Percentiles rank a stretch among this genome's conserved stretches.
phyloP scores from a whole-genome alignment of 108 stramenopile genomes.

The Nitzschia sp. region DNA sequence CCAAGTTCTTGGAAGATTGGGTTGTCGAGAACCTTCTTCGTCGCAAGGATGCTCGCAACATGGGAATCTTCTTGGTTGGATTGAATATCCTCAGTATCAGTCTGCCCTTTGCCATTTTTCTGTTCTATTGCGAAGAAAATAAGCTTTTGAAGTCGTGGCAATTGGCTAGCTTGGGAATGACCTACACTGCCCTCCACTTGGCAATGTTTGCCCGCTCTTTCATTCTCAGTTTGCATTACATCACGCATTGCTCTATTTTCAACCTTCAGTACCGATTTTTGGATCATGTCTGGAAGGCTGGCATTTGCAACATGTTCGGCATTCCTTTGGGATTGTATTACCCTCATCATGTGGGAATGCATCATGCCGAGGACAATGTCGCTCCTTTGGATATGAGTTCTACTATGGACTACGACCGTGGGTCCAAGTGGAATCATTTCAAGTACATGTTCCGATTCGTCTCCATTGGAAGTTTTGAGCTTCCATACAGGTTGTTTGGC shows the following conservation, averaged over 20 bases:
- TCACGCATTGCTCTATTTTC: slow-evolving; percentile 22
- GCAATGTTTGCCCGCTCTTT: slow-evolving; percentile 11
- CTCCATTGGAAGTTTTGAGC: slow-evolving; percentile 1
- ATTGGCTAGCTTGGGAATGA: slow-evolving; percentile 8
- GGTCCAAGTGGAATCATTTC: slow-evolving; percentile 26
- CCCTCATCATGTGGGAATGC: slow-evolving; percentile 22
- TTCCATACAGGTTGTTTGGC: background rate
- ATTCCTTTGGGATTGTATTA: slow-evolving; percentile 17
- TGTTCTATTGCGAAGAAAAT: slow-evolving; percentile 14
- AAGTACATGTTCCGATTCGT: slow-evolving; percentile 26
- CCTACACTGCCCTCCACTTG: slow-evolving; percentile 4
- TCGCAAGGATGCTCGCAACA: slow-evolving; percentile 14
- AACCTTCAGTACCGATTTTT: slow-evolving; percentile 5
- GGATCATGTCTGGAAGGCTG: slow-evolving; percentile 13
- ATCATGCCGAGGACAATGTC: slow-evolving; percentile 15
- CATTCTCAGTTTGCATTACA: slow-evolving; percentile 12
- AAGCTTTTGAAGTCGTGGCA: background rate
- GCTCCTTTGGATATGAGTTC: slow-evolving; percentile 19
- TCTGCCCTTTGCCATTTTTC: slow-evolving; percentile 5
- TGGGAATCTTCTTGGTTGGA: slow-evolving; percentile 14
- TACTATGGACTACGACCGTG: slow-evolving; percentile 21
- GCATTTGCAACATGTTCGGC: slow-evolving; percentile 21
- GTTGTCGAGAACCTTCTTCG: slow-evolving; percentile 13
- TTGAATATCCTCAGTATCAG: slow-evolving; percentile 12
- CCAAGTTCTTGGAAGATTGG: slow-evolving; percentile 20